Evolutionary conservation across 1,284 basidiomycete genomes (phyloP).

Genomic region (Irpex sp.): DNA sequence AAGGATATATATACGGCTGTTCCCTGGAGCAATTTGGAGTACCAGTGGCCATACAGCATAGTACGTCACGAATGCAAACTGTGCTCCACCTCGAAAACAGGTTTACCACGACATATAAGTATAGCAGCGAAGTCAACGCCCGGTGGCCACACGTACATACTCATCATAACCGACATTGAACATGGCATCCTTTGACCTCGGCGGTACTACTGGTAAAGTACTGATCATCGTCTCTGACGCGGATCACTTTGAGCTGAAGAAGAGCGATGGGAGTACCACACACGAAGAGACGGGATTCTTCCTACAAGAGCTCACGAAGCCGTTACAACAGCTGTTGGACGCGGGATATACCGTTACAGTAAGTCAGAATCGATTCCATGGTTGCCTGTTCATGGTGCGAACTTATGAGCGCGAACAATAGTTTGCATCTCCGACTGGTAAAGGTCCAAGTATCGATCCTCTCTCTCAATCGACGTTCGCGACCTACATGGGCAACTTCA

Average conservation of each 20-base stretch:
- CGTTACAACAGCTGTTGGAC: slow-evolving; percentile 31
- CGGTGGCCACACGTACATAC: not conserved
- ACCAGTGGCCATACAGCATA: too few species aligned
- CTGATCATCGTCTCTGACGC: slow-evolving; percentile 38
- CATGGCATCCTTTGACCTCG: not conserved
- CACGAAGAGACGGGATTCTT: slow-evolving; percentile 34
- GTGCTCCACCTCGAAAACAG: not conserved
- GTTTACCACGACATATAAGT: not conserved
- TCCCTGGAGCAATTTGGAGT: too few species aligned
- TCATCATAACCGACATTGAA: not conserved
- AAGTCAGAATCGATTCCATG: not conserved
- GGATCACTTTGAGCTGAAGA: slow-evolving; percentile 28
- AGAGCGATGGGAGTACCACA: slow-evolving; percentile 26
- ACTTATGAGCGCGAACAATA: slow-evolving; percentile 4
- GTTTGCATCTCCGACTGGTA: slow-evolving; percentile 29
- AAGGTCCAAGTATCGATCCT: slow-evolving; percentile 29
- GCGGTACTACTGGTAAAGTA: slow-evolving; percentile 26
- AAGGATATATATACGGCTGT: too few species aligned
- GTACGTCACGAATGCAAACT: not conserved
- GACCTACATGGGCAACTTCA: slow-evolving; percentile 32
- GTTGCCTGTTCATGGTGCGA: too few species aligned
- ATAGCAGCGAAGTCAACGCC: too few species aligned
- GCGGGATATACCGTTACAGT: slow-evolving; percentile 32
- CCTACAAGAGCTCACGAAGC: slow-evolving; percentile 35
- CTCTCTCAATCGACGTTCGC: slow-evolving; percentile 28